These are phyloP conservation scores for Dioszegia hungarica DNA, from an alignment of 768 basidiomycete genomes.

Conservation along the genomic window DNA sequence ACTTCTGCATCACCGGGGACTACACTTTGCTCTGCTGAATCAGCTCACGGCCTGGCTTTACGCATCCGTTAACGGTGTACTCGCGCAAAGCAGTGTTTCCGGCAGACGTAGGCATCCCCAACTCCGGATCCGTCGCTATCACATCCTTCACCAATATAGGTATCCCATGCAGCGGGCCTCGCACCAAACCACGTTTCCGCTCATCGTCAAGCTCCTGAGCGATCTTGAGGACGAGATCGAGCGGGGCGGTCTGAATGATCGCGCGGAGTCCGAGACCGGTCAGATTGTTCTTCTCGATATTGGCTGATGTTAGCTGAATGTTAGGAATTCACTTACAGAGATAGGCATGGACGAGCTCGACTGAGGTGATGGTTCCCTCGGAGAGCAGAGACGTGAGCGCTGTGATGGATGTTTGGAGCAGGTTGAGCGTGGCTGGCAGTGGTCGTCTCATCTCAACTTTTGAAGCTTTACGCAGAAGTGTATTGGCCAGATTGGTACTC, in stretches of 20 bases:
- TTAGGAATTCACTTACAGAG: background rate
- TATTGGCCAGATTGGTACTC: too few species aligned
- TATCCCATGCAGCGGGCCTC: conserved; percentile 34
- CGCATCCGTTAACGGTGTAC: too few species aligned
- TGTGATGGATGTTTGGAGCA: conserved; percentile 25
- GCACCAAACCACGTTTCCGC: conserved; percentile 9
- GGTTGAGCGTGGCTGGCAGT: conserved; percentile 8
- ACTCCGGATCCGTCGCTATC: conserved; percentile 30
- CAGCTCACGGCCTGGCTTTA: background rate
- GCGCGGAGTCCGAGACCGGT: conserved; percentile 34
- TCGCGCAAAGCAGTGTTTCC: conserved; percentile 19
- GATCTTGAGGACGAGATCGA: conserved; percentile 21
- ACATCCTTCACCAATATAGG: conserved; percentile 43
- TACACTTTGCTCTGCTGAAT: background rate
- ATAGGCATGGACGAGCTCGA: conserved; percentile 27
- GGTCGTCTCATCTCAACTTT: too few species aligned
- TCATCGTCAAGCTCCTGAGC: conserved; percentile 30
- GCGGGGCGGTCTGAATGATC: conserved; percentile 35
- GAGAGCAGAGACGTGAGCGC: conserved; percentile 24
- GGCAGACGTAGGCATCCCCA: conserved; percentile 42
- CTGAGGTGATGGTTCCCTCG: conserved; percentile 25
- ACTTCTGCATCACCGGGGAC: background rate
- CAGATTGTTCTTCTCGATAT: conserved; percentile 36
- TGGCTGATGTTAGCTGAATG: conserved; percentile 1
- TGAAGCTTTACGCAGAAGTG: too few species aligned